Evolutionary conservation across 192 early-diverging fungal genomes (phyloP).

Genomic region (Rhizoclosmatium globosum): DNA sequence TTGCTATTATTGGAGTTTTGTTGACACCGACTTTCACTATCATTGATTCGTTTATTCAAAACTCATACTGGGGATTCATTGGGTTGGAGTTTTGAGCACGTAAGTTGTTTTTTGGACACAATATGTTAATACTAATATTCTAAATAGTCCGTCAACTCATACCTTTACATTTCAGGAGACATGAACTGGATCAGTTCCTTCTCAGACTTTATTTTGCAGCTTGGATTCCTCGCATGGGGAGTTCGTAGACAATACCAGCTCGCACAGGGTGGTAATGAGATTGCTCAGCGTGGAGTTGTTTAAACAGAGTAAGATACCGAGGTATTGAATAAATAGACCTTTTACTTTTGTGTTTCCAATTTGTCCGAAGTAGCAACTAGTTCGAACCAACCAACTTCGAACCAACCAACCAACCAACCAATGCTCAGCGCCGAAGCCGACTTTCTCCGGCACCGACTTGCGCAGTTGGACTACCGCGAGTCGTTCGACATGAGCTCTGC

Average conservation of each 20-base stretch:
- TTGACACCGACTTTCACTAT: conserved; percentile 4
- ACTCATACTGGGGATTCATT: conserved; percentile 24
- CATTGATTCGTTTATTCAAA: conserved; percentile 26
- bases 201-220: conserved; percentile 1
- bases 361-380: too few relatives aligned
- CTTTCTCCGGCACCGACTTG: conserved; percentile 51
- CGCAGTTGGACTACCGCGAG: conserved; percentile 56
- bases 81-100: conserved; percentile 12
- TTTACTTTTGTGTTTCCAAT: not conserved
- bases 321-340: not conserved
- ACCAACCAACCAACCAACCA: not conserved
- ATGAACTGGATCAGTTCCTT: not conserved
- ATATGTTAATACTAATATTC: not conserved
- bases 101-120: too few relatives aligned
- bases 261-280: conserved; percentile 3
- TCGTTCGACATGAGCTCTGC: conserved; percentile 38
- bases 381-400: not conserved
- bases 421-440: conserved; percentile 23
- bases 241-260: conserved; percentile 2
- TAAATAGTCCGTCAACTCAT: not conserved
- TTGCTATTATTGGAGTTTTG: conserved; percentile 16
- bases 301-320: not conserved
- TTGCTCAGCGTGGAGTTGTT: conserved; percentile 3
- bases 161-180: conserved; percentile 4
- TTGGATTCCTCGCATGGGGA: conserved; percentile 2